Conservation (phyloP, 2,329 filamentous ascomycete genomes). For the Paecilomyces niveus region DNA sequence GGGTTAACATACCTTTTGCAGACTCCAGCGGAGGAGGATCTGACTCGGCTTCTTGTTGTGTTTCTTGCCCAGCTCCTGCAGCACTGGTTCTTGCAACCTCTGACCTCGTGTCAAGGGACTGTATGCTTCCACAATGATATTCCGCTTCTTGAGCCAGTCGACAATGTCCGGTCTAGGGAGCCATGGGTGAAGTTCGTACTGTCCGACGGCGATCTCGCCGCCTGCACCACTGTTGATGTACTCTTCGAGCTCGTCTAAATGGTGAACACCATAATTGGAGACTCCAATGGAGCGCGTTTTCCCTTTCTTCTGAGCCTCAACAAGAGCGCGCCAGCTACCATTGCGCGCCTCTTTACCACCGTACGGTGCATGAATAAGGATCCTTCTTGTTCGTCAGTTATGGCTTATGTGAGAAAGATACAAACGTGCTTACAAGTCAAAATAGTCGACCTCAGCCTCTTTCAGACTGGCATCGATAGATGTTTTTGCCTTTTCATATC, state of each 20-base stretch:
- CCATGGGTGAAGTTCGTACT: slow-evolving; percentile 90
- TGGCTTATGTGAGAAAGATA: not conserved
- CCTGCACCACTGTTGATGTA: slow-evolving; percentile 37
- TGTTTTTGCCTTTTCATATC: slow-evolving; percentile 58
- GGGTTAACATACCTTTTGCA: slow-evolving; percentile 43
- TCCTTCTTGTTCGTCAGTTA: slow-evolving; percentile 13
- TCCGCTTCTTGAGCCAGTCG: slow-evolving; percentile 62
- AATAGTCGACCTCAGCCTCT: slow-evolving; percentile 57
- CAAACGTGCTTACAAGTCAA: slow-evolving; percentile 52
- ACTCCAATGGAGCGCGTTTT: slow-evolving; percentile 35
- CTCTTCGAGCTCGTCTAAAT: slow-evolving; percentile 33
- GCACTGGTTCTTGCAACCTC: slow-evolving; percentile 46
- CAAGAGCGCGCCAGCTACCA: slow-evolving; percentile 34
- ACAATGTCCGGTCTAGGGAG: slow-evolving; percentile 71
- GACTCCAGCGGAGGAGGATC: slow-evolving; percentile 54
- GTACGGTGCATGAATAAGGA: slow-evolving; percentile 34
- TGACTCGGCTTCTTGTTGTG: slow-evolving; percentile 53
- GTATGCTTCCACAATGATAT: slow-evolving; percentile 54
- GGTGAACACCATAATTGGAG: slow-evolving; percentile 33
- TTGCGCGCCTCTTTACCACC: slow-evolving; percentile 30
- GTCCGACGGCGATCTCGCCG: slow-evolving; percentile 72
- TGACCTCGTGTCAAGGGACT: slow-evolving; percentile 40
- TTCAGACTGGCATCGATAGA: slow-evolving; percentile 58
- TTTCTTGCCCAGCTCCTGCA: slow-evolving; percentile 48
- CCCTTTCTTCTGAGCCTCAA: slow-evolving; percentile 33